A percentile compares a stretch with the other conserved stretches of the same genome.
These are phyloP conservation scores for Tolypocladium nubicola DNA, from an alignment of 2,329 filamentous ascomycete species.

Conservation along the genomic window DNA sequence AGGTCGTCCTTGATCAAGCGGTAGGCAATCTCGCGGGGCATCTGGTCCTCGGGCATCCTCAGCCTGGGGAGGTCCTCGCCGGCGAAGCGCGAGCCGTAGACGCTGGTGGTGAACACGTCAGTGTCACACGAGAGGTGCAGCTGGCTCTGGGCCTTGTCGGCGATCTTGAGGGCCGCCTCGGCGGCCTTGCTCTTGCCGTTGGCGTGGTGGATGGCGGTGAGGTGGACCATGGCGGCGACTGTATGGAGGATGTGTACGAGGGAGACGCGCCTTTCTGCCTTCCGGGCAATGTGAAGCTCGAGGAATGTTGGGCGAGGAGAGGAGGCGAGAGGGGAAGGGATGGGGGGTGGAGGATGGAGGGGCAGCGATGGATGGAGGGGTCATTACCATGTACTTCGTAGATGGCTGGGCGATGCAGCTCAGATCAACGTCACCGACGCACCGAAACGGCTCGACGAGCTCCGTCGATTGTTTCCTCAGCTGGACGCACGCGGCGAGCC, in stretches of 20 bases:
- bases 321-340: neutral
- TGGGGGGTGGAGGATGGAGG: neutral
- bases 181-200: neutral
- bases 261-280: neutral
- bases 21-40: constrained; percentile 90
- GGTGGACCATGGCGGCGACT: constrained; percentile 36
- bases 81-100: constrained; percentile 83
- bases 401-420: no score
- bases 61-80: constrained; percentile 67
- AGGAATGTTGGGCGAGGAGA: neutral
- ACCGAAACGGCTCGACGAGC: neutral
- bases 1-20: constrained; percentile 94
- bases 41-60: constrained; percentile 82
- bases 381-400: neutral
- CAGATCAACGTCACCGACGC: neutral
- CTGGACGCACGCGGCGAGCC: neutral
- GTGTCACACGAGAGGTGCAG: constrained; percentile 39
- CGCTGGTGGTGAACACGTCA: constrained; percentile 60
- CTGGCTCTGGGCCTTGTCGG: constrained; percentile 24
- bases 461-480: neutral
- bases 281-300: neutral
- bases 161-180: constrained; percentile 12
- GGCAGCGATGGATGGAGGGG: neutral
- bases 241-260: neutral
- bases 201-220: constrained; percentile 29